Conservation (phyloP, 2,329 filamentous ascomycete genomes). For the Xylaria sp. region DNA sequence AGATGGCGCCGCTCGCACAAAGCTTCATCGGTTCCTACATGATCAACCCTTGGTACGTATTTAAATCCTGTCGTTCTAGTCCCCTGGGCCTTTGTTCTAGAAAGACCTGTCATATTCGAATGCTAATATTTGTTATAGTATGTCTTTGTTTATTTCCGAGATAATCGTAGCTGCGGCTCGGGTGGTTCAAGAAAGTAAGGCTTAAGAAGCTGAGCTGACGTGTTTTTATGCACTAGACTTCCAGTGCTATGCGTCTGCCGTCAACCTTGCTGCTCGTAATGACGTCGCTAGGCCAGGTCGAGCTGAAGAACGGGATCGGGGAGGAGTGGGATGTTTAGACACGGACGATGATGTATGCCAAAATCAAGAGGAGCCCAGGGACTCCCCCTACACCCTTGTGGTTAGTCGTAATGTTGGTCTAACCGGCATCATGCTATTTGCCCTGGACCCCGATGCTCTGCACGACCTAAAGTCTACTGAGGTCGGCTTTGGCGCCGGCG, state of each 20-base stretch:
- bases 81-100: too few species aligned
- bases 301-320: constrained; percentile 22
- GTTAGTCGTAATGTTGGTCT: constrained; percentile 82
- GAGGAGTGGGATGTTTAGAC: constrained; percentile 6
- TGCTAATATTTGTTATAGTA: too few species aligned
- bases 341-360: background rate
- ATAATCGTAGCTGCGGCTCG: too few species aligned
- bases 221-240: constrained; percentile 60
- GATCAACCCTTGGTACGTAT: constrained; percentile 67
- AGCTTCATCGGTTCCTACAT: constrained; percentile 88
- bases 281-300: constrained; percentile 43
- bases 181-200: too few species aligned
- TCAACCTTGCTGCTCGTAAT: constrained; percentile 73
- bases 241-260: constrained; percentile 73
- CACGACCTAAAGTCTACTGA: constrained; percentile 78
- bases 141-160: too few species aligned
- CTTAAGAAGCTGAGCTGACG: too few species aligned
- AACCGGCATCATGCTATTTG: constrained; percentile 90
- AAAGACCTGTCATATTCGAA: too few species aligned
- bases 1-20: constrained; percentile 85
- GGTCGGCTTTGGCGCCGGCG: constrained; percentile 83
- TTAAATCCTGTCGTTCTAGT: too few species aligned
- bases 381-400: constrained; percentile 74
- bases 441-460: constrained; percentile 70
- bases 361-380: constrained; percentile 38